Percentiles rank a stretch among this genome's conserved stretches.
Conservation (phyloP, 768 basidiomycete genomes). For the Wakefieldia striispora region DNA sequence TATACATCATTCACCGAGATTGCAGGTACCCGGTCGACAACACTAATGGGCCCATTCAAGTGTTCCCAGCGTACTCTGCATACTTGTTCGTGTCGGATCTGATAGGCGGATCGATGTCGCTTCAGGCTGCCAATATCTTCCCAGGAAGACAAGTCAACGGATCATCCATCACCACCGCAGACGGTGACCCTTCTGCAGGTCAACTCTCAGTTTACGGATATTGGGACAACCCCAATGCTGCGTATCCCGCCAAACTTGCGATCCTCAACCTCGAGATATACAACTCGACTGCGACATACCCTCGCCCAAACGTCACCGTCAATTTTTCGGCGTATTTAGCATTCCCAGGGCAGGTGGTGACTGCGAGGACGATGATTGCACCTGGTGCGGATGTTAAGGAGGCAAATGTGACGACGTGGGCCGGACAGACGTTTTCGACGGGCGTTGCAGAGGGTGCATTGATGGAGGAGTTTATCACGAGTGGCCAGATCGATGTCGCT, state of each 20-base stretch:
- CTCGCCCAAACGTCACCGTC: slow-evolving; percentile 43
- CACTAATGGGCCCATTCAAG: slow-evolving; percentile 44
- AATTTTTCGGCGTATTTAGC: slow-evolving; percentile 36
- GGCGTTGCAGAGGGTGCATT: slow-evolving; percentile 40
- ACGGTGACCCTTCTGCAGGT: slow-evolving; percentile 45
- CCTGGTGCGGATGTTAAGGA: slow-evolving; percentile 47
- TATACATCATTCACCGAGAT: neutral
- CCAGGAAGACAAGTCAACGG: slow-evolving; percentile 52
- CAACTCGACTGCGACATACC: slow-evolving; percentile 42
- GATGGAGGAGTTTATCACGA: slow-evolving; percentile 38
- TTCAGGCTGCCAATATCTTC: slow-evolving; percentile 48
- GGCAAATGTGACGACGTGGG: slow-evolving; percentile 41
- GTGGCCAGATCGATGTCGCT: slow-evolving; percentile 33
- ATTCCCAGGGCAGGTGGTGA: slow-evolving; percentile 26
- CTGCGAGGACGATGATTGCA: slow-evolving; percentile 42
- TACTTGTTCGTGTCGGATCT: slow-evolving; percentile 51
- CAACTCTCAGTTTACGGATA: slow-evolving; percentile 49
- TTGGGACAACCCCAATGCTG: slow-evolving; percentile 37
- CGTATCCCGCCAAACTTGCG: slow-evolving; percentile 44
- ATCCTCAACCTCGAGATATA: slow-evolving; percentile 51
- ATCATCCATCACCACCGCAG: slow-evolving; percentile 49
- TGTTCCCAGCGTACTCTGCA: slow-evolving; percentile 52
- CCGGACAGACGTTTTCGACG: slow-evolving; percentile 43
- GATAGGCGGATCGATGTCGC: slow-evolving; percentile 41
- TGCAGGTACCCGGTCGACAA: slow-evolving; percentile 49